Evolutionary conservation across 2,329 filamentous ascomycete species (phyloP).

Genomic region (Verticillium klebahnii): DNA sequence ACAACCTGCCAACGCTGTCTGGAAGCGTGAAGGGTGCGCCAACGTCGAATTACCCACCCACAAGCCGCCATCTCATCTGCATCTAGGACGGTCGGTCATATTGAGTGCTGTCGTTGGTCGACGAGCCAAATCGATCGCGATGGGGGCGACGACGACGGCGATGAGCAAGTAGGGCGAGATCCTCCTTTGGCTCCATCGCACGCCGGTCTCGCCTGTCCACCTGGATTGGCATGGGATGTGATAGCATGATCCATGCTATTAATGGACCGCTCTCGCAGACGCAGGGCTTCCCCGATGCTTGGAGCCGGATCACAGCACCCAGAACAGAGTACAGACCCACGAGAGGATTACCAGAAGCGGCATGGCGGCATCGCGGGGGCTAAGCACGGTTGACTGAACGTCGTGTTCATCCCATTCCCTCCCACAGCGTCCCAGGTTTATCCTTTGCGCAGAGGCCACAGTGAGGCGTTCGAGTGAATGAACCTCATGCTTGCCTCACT

Average conservation of each 20-base stretch:
- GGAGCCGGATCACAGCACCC: neutral
- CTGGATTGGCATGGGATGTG: neutral
- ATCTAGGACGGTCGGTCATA: neutral
- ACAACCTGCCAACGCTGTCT: neutral
- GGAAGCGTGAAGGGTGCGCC: neutral
- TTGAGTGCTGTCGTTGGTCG: neutral
- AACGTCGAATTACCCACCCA: neutral
- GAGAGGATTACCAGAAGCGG: slow-evolving; percentile 1
- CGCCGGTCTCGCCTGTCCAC: neutral
- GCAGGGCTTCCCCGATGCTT: neutral
- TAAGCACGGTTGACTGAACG: neutral
- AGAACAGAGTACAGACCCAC: neutral
- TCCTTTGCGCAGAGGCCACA: neutral
- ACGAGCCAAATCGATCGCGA: neutral
- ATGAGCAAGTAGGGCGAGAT: neutral
- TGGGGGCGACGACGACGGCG: neutral
- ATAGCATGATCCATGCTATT: neutral
- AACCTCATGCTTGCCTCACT: neutral
- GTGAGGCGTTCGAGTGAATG: neutral
- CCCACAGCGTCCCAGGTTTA: neutral
- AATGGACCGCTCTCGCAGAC: neutral
- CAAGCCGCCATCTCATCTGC: neutral
- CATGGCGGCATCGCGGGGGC: neutral
- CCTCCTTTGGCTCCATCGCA: neutral
- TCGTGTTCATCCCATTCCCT: neutral